Evolutionary conservation across 2,329 filamentous ascomycete species (phyloP).

Genomic region (Nigrospora osmanthi): DNA sequence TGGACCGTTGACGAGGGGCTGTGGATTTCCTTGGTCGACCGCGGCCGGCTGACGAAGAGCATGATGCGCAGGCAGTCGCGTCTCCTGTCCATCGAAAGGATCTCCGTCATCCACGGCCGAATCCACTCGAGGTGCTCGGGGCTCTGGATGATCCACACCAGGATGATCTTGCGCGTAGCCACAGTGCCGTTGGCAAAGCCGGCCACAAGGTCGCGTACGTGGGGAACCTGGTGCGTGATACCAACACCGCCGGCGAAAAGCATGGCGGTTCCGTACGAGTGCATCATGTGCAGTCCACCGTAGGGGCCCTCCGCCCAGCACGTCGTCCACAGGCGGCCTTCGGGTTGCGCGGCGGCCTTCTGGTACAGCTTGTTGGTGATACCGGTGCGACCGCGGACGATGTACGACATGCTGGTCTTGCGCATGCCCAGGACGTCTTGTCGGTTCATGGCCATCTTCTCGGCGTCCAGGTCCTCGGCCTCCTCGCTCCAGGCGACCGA

Average conservation of each 20-base stretch:
- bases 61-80: slow-evolving; percentile 69
- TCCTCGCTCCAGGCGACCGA: slow-evolving; percentile 73
- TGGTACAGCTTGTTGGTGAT: slow-evolving; percentile 65
- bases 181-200: slow-evolving; percentile 63
- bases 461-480: slow-evolving; percentile 37
- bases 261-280: slow-evolving; percentile 71
- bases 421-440: slow-evolving; percentile 51
- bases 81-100: slow-evolving; percentile 66
- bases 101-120: slow-evolving; percentile 75
- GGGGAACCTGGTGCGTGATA: slow-evolving; percentile 72
- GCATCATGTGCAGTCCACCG: slow-evolving; percentile 61
- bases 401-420: slow-evolving; percentile 61
- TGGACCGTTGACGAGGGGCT: slow-evolving; percentile 70
- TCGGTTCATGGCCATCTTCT: slow-evolving; percentile 51
- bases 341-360: slow-evolving; percentile 53
- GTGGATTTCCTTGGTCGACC: slow-evolving; percentile 74
- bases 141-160: slow-evolving; percentile 74
- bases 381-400: slow-evolving; percentile 67
- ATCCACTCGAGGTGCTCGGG: slow-evolving; percentile 81
- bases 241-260: slow-evolving; percentile 76
- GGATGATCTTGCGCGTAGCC: slow-evolving; percentile 61
- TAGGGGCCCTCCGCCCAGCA: slow-evolving; percentile 73
- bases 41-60: slow-evolving; percentile 68
- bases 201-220: slow-evolving; percentile 63
- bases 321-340: slow-evolving; percentile 52